A percentile compares a stretch with the other conserved stretches of the same genome.
phyloP scores from a whole-genome alignment of 31 red algal species.

The Odonthalia washingtoniensis region DNA sequence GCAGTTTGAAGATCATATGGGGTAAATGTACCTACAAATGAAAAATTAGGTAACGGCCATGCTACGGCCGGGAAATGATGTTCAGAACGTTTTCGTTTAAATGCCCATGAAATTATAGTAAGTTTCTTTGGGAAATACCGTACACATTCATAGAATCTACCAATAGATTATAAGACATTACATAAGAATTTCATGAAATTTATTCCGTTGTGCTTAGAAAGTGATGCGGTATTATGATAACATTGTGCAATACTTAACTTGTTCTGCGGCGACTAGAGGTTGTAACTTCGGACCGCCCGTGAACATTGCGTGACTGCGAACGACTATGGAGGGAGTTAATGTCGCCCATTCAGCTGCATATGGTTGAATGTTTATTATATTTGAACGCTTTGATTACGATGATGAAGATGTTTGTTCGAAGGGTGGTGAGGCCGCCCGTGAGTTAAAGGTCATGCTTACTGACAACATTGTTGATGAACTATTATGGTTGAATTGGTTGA shows the following conservation, averaged over 20 bases:
- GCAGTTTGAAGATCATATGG: constrained; percentile 48
- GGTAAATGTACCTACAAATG: constrained; percentile 60
- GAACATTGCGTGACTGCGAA: constrained; percentile 80
- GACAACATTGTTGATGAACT: too few relatives aligned
- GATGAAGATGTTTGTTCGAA: too few relatives aligned
- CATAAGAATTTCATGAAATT: constrained; percentile 80
- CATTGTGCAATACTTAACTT: constrained; percentile 58
- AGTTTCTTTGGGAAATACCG: constrained; percentile 50
- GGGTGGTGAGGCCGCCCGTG: too few relatives aligned
- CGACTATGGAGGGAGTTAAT: constrained; percentile 66
- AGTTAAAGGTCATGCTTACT: too few relatives aligned
- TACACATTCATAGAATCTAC: constrained; percentile 67
- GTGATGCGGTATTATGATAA: constrained; percentile 65
- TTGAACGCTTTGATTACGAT: too few relatives aligned
- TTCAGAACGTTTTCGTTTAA: constrained; percentile 68
- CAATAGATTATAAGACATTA: constrained; percentile 85
- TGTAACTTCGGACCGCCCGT: constrained; percentile 41
- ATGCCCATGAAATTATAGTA: constrained; percentile 70
- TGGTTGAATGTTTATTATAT: background rate
- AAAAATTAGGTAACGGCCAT: constrained; percentile 51
- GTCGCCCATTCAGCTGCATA: constrained; percentile 3
- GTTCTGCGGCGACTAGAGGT: constrained; percentile 8
- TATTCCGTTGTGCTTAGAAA: constrained; percentile 73
- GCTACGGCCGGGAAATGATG: constrained; percentile 52
- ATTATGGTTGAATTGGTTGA: too few relatives aligned